These are phyloP conservation scores for Ascoidea asiatica DNA, from an alignment of 805 yeast genomes.

Conservation along the genomic window DNA sequence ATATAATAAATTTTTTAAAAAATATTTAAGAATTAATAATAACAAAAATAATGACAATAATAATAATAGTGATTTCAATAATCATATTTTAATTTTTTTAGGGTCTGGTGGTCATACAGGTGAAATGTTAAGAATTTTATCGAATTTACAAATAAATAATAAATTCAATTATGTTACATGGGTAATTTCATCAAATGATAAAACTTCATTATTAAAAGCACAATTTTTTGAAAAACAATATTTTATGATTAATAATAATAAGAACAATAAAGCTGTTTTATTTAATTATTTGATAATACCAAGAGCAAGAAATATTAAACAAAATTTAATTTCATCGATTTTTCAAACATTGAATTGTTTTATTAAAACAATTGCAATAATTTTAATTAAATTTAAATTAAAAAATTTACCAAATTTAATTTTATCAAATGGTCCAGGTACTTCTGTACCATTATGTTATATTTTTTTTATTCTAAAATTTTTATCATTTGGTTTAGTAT, in stretches of 20 bases:
- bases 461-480: slow-evolving; percentile 37
- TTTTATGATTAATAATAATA: slow-evolving; percentile 3
- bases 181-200: slow-evolving; percentile 3
- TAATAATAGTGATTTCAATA: neutral
- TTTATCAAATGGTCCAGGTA: slow-evolving; percentile 72
- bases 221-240: slow-evolving; percentile 15
- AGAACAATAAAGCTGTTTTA: too few species aligned
- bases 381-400: slow-evolving; percentile 13
- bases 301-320: slow-evolving; percentile 53
- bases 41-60: neutral
- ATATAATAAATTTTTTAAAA: too few species aligned
- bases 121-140: slow-evolving; percentile 70
- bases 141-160: slow-evolving; percentile 19
- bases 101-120: slow-evolving; percentile 98
- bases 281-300: slow-evolving; percentile 23
- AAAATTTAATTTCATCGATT: slow-evolving; percentile 32
- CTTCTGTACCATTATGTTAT: slow-evolving; percentile 57
- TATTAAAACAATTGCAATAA: slow-evolving; percentile 15
- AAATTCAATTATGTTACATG: neutral
- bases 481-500: slow-evolving; percentile 22
- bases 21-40: too few species aligned
- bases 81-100: slow-evolving; percentile 43
- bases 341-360: slow-evolving; percentile 29
- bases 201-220: slow-evolving; percentile 10
- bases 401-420: slow-evolving; percentile 25